Evolutionary conservation across 1,139 yeast genomes (phyloP).

Genomic region (Yamadazyma oceani): DNA sequence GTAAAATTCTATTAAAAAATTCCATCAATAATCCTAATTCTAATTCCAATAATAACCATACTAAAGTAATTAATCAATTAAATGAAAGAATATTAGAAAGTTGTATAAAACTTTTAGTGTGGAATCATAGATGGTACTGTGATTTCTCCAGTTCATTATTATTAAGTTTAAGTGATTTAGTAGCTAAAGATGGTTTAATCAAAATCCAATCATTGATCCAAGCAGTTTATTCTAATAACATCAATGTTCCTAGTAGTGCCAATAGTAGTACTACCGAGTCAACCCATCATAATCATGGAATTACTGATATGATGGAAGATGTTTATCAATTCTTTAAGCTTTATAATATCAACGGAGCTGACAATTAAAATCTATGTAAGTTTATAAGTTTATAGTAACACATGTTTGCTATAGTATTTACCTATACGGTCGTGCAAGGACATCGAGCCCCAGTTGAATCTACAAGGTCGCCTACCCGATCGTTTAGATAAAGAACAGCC

Average conservation of each 20-base stretch:
- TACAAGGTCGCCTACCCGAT: too few species aligned
- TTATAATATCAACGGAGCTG: conserved; percentile 45
- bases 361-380: conserved; percentile 23
- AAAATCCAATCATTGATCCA: conserved; percentile 76
- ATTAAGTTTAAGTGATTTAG: conserved; percentile 55
- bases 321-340: conserved; percentile 49
- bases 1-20: conserved; percentile 35
- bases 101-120: conserved; percentile 74
- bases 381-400: neutral
- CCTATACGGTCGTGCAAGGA: too few species aligned
- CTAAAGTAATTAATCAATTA: conserved; percentile 47
- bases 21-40: conserved; percentile 20
- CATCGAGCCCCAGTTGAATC: too few species aligned
- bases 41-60: conserved; percentile 27
- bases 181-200: conserved; percentile 74
- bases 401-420: too few species aligned
- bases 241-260: conserved; percentile 21
- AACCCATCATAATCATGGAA: conserved; percentile 41
- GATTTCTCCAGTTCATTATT: conserved; percentile 77
- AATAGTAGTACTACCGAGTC: conserved; percentile 18
- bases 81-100: conserved; percentile 68
- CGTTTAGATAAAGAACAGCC: too few species aligned
- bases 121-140: conserved; percentile 98
- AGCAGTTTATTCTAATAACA: conserved; percentile 58
- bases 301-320: conserved; percentile 58